A percentile compares a stretch with the other conserved stretches of the same genome.
Conservation (phyloP, 805 yeast species). For the Alloascoidea africana region DNA sequence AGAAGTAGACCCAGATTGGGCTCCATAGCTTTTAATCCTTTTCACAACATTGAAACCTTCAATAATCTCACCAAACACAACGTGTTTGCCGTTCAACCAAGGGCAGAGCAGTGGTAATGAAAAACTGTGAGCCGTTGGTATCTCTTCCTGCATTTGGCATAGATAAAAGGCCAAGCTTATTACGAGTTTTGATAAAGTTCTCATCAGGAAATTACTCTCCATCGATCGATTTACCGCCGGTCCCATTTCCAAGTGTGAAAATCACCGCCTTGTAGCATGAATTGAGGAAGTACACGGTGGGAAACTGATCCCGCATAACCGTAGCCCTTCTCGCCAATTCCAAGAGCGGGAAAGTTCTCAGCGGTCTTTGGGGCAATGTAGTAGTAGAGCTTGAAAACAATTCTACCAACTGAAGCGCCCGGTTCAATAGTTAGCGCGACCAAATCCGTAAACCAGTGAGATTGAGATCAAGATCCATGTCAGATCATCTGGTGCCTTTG, state of each 20-base stretch:
- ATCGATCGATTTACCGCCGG: constrained; percentile 16
- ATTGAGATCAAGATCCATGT: too few relatives aligned
- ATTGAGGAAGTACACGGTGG: constrained; percentile 7
- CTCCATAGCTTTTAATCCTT: constrained; percentile 32
- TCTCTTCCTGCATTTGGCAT: constrained; percentile 51
- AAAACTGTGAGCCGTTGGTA: constrained; percentile 47
- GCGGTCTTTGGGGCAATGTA: constrained; percentile 79
- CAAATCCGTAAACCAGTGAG: too few relatives aligned
- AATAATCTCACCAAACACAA: constrained; percentile 31
- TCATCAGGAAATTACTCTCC: constrained; percentile 16
- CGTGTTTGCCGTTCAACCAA: constrained; percentile 30
- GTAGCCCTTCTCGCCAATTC: constrained; percentile 77
- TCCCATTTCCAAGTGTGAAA: constrained; percentile 26
- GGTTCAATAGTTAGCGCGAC: too few relatives aligned
- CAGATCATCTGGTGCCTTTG: too few relatives aligned
- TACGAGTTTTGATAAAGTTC: constrained; percentile 10
- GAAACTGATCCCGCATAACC: constrained; percentile 58
- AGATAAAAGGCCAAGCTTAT: constrained; percentile 20
- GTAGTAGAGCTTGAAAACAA: constrained; percentile 81
- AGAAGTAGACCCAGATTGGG: constrained; percentile 49
- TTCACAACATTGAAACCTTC: constrained; percentile 22
- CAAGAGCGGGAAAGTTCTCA: constrained; percentile 76
- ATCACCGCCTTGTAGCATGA: constrained; percentile 35
- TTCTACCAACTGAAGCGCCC: too few relatives aligned
- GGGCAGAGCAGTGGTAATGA: constrained; percentile 23